A percentile compares a stretch with the other conserved stretches of the same genome.
Evolutionary conservation across 2,329 filamentous ascomycete species (phyloP).

Genomic region (Colletotrichum sp.): DNA sequence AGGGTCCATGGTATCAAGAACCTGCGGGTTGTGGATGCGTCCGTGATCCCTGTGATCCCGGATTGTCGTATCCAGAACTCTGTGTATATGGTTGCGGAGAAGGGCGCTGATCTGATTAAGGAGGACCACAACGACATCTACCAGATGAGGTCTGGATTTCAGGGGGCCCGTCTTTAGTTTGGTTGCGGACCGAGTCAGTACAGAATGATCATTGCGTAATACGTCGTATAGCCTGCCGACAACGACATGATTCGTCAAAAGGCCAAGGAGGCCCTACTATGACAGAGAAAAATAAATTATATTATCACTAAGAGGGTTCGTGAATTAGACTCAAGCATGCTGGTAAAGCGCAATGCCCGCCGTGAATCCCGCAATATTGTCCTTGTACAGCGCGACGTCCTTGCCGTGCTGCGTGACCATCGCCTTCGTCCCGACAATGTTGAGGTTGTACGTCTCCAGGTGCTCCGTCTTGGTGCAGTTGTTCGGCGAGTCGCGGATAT

Average conservation of each 20-base stretch:
- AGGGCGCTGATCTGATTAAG: neutral
- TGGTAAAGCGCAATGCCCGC: constrained; percentile 39
- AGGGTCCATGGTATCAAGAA: too few species aligned
- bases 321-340: constrained; percentile 5
- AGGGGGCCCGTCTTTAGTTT: neutral
- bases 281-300: neutral
- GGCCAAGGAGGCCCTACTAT: neutral
- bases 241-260: neutral
- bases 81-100: neutral
- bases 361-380: constrained; percentile 44
- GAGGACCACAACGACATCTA: neutral
- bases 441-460: constrained; percentile 48
- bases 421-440: constrained; percentile 46
- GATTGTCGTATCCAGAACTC: neutral
- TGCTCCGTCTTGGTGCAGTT: constrained; percentile 25
- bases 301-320: neutral
- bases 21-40: too few species aligned
- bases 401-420: constrained; percentile 43
- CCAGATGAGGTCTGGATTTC: neutral
- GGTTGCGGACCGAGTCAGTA: neutral
- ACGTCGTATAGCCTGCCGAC: neutral
- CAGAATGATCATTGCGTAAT: neutral
- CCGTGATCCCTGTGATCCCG: neutral
- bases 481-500: constrained; percentile 25
- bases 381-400: constrained; percentile 38